Percentiles rank a stretch among this genome's conserved stretches.
Evolutionary conservation across 1,284 basidiomycete species (phyloP).

Genomic region (Ganoderma boninense): DNA sequence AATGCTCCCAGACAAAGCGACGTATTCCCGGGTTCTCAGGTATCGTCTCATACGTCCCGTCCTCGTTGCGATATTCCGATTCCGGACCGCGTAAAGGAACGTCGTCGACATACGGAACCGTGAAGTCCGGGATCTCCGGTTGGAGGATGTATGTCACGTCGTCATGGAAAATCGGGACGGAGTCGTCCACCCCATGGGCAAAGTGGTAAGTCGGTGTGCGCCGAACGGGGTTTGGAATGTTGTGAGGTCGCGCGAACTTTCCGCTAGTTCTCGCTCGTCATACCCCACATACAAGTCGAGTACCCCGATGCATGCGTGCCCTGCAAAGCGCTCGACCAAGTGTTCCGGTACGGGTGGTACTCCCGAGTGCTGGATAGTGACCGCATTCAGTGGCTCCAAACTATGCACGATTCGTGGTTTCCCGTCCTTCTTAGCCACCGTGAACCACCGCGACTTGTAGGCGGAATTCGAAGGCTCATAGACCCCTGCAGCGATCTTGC

Average conservation of each 20-base stretch:
- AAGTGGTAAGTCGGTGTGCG: constrained; percentile 33
- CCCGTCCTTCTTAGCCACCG: constrained; percentile 49
- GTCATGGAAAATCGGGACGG: constrained; percentile 46
- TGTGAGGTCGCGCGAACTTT: constrained; percentile 39
- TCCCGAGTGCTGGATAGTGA: constrained; percentile 44
- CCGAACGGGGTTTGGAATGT: constrained; percentile 39
- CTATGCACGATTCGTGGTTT: constrained; percentile 43
- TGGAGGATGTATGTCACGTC: constrained; percentile 46
- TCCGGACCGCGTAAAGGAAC: constrained; percentile 35
- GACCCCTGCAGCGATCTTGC: constrained; percentile 43
- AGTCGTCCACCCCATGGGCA: constrained; percentile 53
- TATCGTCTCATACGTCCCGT: constrained; percentile 36
- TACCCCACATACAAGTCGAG: constrained; percentile 40
- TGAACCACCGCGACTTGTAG: constrained; percentile 50
- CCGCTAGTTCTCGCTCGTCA: constrained; percentile 34
- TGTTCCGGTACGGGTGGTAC: constrained; percentile 39
- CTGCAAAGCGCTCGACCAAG: constrained; percentile 38
- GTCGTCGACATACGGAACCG: constrained; percentile 45
- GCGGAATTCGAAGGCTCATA: constrained; percentile 48
- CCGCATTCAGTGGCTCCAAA: constrained; percentile 44
- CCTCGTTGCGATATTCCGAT: constrained; percentile 31
- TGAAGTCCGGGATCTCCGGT: constrained; percentile 45
- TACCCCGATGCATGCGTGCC: constrained; percentile 32
- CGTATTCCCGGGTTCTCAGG: constrained; percentile 43
- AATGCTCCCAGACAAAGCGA: constrained; percentile 44